Evolutionary conservation across 495 filamentous ascomycete genomes (phyloP).

Genomic region (Tetracladium setigerum): DNA sequence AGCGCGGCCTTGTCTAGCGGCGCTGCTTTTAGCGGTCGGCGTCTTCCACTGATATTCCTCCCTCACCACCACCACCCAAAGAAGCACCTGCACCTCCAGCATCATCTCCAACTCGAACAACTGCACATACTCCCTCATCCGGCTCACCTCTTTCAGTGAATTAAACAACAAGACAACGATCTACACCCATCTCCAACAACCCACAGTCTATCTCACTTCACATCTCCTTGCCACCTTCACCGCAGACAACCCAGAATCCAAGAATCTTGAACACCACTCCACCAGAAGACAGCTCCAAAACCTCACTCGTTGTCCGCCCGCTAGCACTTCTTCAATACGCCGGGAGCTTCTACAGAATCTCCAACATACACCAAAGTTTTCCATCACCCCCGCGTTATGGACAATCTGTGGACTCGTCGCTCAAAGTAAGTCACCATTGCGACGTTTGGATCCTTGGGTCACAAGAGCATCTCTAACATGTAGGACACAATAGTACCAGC

Average conservation of each 20-base stretch:
- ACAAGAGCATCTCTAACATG: conserved; percentile 11
- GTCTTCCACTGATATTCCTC: too few species aligned
- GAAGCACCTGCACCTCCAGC: not conserved
- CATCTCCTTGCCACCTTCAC: too few species aligned
- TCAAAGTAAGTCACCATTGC: conserved; percentile 62
- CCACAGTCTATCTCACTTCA: too few species aligned
- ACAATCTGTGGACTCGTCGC: conserved; percentile 85
- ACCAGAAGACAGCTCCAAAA: conserved; percentile 16
- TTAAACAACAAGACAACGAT: too few species aligned
- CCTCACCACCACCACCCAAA: conserved; percentile 9
- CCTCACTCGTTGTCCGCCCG: conserved; percentile 22
- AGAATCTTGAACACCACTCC: too few species aligned
- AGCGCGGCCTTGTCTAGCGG: conserved; percentile 8
- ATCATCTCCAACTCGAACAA: not conserved
- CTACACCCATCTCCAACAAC: too few species aligned
- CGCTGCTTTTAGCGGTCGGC: too few species aligned
- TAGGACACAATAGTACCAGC: conserved; percentile 48
- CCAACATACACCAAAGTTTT: conserved; percentile 12
- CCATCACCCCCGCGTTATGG: conserved; percentile 44
- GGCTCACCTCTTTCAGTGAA: too few species aligned
- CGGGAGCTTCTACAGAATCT: conserved; percentile 22
- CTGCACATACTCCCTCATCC: too few species aligned
- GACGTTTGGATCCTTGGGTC: too few species aligned
- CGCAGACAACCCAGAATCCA: too few species aligned
- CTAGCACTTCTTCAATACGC: conserved; percentile 23